Percentiles rank a stretch among this genome's conserved stretches.
Evolutionary conservation across 208 protist genomes (phyloP).

Genomic region (Kentomonas sorsogonicus): DNA sequence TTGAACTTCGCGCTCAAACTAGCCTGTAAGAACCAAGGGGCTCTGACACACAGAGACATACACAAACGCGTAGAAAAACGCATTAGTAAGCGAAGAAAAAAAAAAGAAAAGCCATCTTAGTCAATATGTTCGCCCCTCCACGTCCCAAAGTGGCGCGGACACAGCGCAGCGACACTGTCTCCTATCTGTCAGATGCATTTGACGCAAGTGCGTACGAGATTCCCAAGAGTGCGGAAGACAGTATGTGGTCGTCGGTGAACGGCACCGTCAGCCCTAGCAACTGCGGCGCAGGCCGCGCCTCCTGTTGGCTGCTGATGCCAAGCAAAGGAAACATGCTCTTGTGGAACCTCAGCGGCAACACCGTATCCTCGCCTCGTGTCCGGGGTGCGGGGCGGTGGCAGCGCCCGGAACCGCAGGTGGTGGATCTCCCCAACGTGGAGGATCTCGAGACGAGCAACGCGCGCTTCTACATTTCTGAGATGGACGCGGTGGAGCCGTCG

Average conservation of each 20-base stretch:
- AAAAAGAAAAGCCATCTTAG: too few relatives aligned
- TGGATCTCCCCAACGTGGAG: conserved; percentile 62
- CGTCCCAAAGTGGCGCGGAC: conserved; percentile 71
- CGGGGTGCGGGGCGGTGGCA: conserved; percentile 36
- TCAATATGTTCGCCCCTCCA: conserved; percentile 12
- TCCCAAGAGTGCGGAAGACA: too few relatives aligned
- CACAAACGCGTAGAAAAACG: too few relatives aligned
- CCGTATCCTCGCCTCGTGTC: too few relatives aligned
- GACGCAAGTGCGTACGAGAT: too few relatives aligned
- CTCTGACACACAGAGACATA: too few relatives aligned
- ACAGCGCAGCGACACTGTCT: conserved; percentile 22
- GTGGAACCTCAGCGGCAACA: conserved; percentile 59
- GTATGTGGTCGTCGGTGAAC: too few relatives aligned
- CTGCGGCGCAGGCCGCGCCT: conserved; percentile 55
- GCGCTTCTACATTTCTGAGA: conserved; percentile 72
- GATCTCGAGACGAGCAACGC: conserved; percentile 48
- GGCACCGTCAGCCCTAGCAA: conserved; percentile 54
- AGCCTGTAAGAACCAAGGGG: too few relatives aligned
- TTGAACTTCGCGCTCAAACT: too few relatives aligned
- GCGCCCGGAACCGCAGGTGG: conserved; percentile 44
- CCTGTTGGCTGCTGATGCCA: conserved; percentile 76
- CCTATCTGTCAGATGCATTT: too few relatives aligned
- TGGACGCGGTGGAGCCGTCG: conserved; percentile 47
- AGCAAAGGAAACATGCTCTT: conserved; percentile 57
- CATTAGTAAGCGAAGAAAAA: too few relatives aligned